A percentile compares a stretch with the other conserved stretches of the same genome.
Evolutionary conservation across 306 rosid genomes (phyloP).

Genomic region (Glycyrrhiza uralensis): DNA sequence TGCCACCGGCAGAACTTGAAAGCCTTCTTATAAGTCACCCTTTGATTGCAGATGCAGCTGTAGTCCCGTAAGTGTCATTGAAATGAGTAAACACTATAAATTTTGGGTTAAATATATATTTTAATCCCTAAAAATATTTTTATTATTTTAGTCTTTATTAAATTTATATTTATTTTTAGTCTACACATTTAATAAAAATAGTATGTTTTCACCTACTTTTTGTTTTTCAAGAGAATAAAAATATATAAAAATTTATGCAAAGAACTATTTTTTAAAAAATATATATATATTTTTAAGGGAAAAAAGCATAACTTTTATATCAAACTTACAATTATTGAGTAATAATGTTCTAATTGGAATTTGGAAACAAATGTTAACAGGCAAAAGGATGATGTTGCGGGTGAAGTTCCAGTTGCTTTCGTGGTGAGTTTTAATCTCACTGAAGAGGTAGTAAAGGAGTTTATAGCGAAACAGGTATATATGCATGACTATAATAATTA

Average conservation of each 20-base stretch:
- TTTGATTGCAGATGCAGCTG: slow-evolving; percentile 72
- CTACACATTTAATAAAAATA: no score
- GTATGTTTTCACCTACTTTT: no score
- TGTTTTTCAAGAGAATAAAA: no score
- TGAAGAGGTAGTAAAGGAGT: slow-evolving; percentile 56
- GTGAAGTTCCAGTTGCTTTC: slow-evolving; percentile 83
- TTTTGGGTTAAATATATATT: no score
- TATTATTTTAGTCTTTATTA: no score
- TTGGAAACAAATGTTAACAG: slow-evolving; percentile 31
- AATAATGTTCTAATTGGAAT: not conserved
- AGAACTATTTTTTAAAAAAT: no score
- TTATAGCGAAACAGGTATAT: slow-evolving; percentile 63
- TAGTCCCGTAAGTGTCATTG: slow-evolving; percentile 60
- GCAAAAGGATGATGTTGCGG: slow-evolving; percentile 57
- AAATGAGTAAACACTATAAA: not conserved
- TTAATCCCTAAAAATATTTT: no score
- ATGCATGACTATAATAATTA: not conserved
- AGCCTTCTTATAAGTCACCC: slow-evolving; percentile 60
- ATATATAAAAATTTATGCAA: no score
- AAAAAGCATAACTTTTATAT: not conserved
- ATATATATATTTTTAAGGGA: no score
- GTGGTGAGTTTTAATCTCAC: slow-evolving; percentile 51
- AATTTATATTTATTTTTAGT: no score
- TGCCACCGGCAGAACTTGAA: slow-evolving; percentile 80
- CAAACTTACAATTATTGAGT: not conserved